Conservation (phyloP, 306 rosid genomes). For the Hippophae tibetana region DNA sequence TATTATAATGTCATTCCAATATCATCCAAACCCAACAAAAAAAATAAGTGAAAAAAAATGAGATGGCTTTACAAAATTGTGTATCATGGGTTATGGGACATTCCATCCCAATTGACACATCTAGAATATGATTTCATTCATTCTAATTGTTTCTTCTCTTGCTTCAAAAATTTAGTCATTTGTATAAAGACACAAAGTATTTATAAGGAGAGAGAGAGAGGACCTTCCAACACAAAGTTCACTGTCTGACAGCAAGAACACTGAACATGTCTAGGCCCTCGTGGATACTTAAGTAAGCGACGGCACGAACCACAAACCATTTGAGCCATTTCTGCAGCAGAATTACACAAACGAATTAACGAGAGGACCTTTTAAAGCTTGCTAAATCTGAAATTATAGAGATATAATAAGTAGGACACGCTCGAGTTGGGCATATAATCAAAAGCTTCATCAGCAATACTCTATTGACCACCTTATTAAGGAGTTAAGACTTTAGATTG, state of each 20-base stretch:
- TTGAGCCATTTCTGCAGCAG: slow-evolving; percentile 61
- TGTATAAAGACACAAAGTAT: neutral
- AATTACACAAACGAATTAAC: slow-evolving; percentile 6
- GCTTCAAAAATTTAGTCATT: neutral
- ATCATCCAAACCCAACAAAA: no score
- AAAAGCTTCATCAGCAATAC: no score
- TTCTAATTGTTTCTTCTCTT: neutral
- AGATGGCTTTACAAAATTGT: no score
- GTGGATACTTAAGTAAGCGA: slow-evolving; percentile 60
- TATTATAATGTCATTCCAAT: no score
- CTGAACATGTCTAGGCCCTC: slow-evolving; percentile 59
- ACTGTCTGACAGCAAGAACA: slow-evolving; percentile 78
- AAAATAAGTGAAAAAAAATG: no score
- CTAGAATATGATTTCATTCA: neutral
- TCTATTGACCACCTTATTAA: no score
- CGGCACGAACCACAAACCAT: slow-evolving; percentile 91
- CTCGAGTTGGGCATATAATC: no score
- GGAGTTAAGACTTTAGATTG: no score
- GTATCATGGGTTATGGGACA: no score
- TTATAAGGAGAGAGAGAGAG: slow-evolving; percentile 5
- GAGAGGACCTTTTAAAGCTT: slow-evolving; percentile 8
- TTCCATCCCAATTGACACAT: no score
- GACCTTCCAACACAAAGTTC: slow-evolving; percentile 79
- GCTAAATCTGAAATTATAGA: neutral
- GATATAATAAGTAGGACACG: no score